Base-by-base conservation (phyloP, 768 basidiomycete genomes). In the Xerocomus potaroensis region DNA sequence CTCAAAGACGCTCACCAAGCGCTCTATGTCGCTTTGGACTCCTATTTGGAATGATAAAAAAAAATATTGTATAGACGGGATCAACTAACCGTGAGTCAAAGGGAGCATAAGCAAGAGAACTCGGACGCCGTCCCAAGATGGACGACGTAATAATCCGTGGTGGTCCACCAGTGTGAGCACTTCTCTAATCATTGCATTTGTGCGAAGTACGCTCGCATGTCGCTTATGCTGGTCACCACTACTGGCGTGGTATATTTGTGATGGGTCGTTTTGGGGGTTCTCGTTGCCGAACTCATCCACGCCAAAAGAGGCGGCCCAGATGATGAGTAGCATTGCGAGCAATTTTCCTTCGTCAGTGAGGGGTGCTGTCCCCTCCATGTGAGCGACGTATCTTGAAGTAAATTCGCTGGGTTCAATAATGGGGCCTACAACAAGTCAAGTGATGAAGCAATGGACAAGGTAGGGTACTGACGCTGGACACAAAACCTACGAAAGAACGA, bases 221-320 rank as follows among this genome's bases (percentile, higher is more conserved):
- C 71, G 63, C 47, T 65, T 57, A n/a, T n/a, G n/a, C n/a, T n/a
- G n/a, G n/a, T n/a, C n/a, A n/a, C n/a, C n/a, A n/a, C n/a, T n/a
- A n/a, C n/a, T 26, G 62, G 54, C 51, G 69, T 66, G 19, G 70
- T 55, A n/a, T 68, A 57, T 34, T 67, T 69, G 37, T 10, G 56
- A 48, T 10, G 48, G 9, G 23, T 16, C 16, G 1, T 49, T 45
- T 31, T 55, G 50, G 4, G 34, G 3, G 8, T 60, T 61, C 32
- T 72, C 70, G 34, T 84, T 80, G 14, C 76, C 93, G 34, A 72
- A 75, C 56, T 91, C 88, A 62, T 94, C 80, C 37, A 95, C 70
- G 32, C 93, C 94, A 63, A 90, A 93, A 31, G 89, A 91, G 4
- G 83, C 79, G 0, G 91, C 93, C 91, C 91, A 96, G 18, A 86